Evolutionary conservation across 257 asterid genomes (phyloP).

Genomic region (Nicotiana undulata): DNA sequence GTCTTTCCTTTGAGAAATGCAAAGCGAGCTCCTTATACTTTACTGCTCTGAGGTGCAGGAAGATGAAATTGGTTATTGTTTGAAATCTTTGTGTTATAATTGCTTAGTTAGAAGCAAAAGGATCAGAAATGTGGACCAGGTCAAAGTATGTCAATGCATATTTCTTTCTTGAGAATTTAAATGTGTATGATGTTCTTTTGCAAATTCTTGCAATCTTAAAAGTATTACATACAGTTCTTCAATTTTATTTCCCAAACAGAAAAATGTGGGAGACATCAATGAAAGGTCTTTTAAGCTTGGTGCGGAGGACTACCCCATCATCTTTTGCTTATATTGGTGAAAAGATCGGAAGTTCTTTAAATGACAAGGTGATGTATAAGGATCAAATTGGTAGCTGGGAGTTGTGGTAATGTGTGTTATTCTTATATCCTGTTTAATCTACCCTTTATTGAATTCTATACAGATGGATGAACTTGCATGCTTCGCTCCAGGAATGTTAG

Average conservation of each 20-base stretch:
- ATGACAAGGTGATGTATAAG: slow-evolving; percentile 59
- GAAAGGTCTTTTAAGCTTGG: slow-evolving; percentile 90
- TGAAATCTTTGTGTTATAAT: neutral
- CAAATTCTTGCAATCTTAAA: neutral
- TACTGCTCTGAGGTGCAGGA: slow-evolving; percentile 1
- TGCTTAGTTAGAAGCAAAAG: neutral
- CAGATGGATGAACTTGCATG: slow-evolving; percentile 99
- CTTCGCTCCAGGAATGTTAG: slow-evolving; percentile 98
- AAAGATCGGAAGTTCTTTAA: slow-evolving; percentile 67
- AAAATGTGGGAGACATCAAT: slow-evolving; percentile 99
- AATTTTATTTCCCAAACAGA: slow-evolving; percentile 35
- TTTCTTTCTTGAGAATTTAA: neutral
- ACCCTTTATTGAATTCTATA: slow-evolving; percentile 21
- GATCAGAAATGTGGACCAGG: neutral
- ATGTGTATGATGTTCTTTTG: neutral
- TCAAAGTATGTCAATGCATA: neutral
- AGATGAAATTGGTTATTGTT: neutral
- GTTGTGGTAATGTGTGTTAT: neutral
- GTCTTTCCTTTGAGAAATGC: neutral
- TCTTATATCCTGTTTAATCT: neutral
- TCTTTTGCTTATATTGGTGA: slow-evolving; percentile 79
- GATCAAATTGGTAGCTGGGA: neutral
- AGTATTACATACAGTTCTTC: neutral
- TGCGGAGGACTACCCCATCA: slow-evolving; percentile 82
- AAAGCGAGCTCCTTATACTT: neutral